These are phyloP conservation scores for Pythium dissotocum DNA, from an alignment of 352 stramenopile species.

Conservation along the genomic window DNA sequence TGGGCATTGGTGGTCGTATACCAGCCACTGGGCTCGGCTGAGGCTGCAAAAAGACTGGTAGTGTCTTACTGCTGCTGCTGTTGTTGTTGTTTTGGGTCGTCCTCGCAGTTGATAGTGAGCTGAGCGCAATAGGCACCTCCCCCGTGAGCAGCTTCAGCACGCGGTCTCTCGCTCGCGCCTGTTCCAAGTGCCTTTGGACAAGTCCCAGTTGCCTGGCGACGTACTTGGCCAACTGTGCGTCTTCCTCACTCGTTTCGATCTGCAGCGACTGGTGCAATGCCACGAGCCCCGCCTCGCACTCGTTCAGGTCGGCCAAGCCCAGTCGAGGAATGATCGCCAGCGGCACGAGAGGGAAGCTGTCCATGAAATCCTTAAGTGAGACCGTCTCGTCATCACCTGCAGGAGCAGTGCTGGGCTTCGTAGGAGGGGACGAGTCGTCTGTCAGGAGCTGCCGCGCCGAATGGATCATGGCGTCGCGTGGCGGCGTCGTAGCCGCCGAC, in stretches of 20 bases:
- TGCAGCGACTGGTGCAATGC: conserved; percentile 43
- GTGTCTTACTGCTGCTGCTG: not conserved
- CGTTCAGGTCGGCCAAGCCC: conserved; percentile 38
- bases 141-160: conserved; percentile 45
- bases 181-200: conserved; percentile 53
- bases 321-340: conserved; percentile 57
- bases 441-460: conserved; percentile 18
- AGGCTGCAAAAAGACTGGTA: conserved; percentile 28
- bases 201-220: conserved; percentile 50
- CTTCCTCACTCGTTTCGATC: conserved; percentile 31
- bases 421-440: not conserved
- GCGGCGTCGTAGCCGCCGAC: not conserved
- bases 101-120: not conserved
- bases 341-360: conserved; percentile 69
- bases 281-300: conserved; percentile 41
- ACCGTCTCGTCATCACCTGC: not conserved
- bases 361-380: conserved; percentile 50
- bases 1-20: not conserved
- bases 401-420: not conserved
- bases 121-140: conserved; percentile 1
- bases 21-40: not conserved
- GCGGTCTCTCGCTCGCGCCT: conserved; percentile 51
- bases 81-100: not conserved
- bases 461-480: conserved; percentile 20
- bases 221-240: conserved; percentile 62